Base-by-base conservation (phyloP, 805 yeast species). In the Kuraishia borneana region DNA sequence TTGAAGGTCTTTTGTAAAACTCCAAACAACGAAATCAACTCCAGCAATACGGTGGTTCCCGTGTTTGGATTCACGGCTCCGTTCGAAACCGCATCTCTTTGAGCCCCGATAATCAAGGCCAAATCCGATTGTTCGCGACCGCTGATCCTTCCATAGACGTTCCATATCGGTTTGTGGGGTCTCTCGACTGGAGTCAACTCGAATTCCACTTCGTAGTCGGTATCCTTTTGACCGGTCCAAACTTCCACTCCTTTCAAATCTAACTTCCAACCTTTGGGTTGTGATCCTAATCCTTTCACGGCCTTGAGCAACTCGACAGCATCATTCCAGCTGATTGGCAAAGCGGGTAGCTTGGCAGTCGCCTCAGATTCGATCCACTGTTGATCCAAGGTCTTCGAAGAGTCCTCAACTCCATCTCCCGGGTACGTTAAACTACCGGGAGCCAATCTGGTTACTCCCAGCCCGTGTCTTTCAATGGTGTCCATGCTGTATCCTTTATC, bases 341-440 rank as follows among this genome's bases (percentile, higher is more conserved):
- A 61, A 6, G 82, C 66, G 1, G 95, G 94, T 4, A 89, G 72
- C 13, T 73, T 66, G 1, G 94, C 82, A 2, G 83, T 61, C 26
- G 71, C 61, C 4, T 50, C 50, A 0, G 83, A 70, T 12, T 69
- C 57, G 4, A 61, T 53, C 58, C 74, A 58, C 23, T 43, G 10
- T 54, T 56, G 13, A 61, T 48, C 36, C 63, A 60, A 12, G 60
- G 60, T 30, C 56, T 56, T 36, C 54, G 52, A 17, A 58, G 60
- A 26, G 58, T 58, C 17, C 70, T 58, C 33, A 2, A 43, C 42
- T 0, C 78, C 63, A 76, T 80, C 75, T 2, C 94, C 95, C 0
- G 95, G 94, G 3, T 82, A 68, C 23, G 83, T 50, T 3, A 85
- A 70, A 51, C 87, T 92, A 6, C 96, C 96, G 1, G 89, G 71